phyloP scores from a whole-genome alignment of 2,329 filamentous ascomycete species.

The Trichoderma sp. region DNA sequence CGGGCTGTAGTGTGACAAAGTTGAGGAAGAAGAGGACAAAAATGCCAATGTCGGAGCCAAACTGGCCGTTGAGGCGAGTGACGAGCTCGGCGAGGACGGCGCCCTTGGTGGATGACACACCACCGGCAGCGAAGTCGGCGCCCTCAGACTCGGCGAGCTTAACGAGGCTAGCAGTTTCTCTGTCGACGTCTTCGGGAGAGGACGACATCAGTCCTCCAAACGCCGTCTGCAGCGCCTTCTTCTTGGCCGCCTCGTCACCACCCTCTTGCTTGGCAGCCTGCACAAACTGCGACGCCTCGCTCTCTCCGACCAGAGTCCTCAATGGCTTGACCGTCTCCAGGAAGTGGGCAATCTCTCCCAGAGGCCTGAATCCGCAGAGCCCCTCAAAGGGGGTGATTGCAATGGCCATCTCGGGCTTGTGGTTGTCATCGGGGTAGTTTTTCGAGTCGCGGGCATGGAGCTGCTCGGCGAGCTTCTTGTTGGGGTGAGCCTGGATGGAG shows the following conservation, averaged over 20 bases:
- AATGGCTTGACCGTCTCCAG: conserved; percentile 57
- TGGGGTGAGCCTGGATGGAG: conserved; percentile 94
- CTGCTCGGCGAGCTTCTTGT: conserved; percentile 85
- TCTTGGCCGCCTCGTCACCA: conserved; percentile 59
- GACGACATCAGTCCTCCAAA: conserved; percentile 83
- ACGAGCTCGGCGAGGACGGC: conserved; percentile 75
- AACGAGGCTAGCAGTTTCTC: conserved; percentile 66
- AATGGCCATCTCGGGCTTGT: conserved; percentile 99
- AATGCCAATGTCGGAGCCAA: conserved; percentile 84
- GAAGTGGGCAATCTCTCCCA: conserved; percentile 84
- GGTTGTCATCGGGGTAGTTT: conserved; percentile 98
- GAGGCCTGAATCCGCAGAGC: conserved; percentile 88
- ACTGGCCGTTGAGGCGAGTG: conserved; percentile 73
- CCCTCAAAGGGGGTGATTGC: conserved; percentile 95
- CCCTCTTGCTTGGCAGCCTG: conserved; percentile 44
- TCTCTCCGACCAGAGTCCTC: conserved; percentile 63
- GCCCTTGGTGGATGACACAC: conserved; percentile 64
- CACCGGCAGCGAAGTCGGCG: conserved; percentile 69
- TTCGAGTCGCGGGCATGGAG: conserved; percentile 82
- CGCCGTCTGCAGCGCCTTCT: conserved; percentile 68
- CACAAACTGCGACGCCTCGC: conserved; percentile 55
- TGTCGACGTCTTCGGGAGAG: conserved; percentile 52
- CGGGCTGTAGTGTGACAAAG: conserved; percentile 80
- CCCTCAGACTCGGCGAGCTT: conserved; percentile 66
- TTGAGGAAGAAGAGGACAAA: conserved; percentile 98